These are phyloP conservation scores for Canna indica DNA, from an alignment of 176 grass and related monocot genomes.

Conservation along the genomic window DNA sequence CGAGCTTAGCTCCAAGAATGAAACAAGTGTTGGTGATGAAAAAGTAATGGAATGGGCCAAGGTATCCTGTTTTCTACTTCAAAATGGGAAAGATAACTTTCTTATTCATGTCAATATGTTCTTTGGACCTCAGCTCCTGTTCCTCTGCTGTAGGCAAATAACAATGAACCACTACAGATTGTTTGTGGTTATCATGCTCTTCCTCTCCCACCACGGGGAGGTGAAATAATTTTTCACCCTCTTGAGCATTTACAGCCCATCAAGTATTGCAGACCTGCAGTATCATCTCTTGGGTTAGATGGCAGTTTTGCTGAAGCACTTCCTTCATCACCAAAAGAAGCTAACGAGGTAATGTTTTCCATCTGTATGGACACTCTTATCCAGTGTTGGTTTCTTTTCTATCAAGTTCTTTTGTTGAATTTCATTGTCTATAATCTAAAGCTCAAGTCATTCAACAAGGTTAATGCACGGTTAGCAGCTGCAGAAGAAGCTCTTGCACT, in stretches of 20 bases:
- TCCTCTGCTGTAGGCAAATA: conserved; percentile 56
- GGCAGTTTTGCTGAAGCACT: conserved; percentile 25
- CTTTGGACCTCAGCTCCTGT: conserved; percentile 7
- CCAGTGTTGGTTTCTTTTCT: conserved; percentile 12
- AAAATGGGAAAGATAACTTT: not conserved
- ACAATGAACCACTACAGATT: conserved; percentile 89
- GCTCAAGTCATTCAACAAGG: conserved; percentile 33
- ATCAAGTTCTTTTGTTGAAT: conserved; percentile 2
- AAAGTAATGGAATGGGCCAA: conserved; percentile 97
- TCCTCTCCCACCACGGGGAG: conserved; percentile 61
- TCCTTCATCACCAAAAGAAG: conserved; percentile 31
- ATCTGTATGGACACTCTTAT: not conserved
- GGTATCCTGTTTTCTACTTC: conserved; percentile 37
- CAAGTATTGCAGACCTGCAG: conserved; percentile 56
- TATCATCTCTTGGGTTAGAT: conserved; percentile 52
- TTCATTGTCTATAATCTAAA: conserved; percentile 16
- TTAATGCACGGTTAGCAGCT: conserved; percentile 54
- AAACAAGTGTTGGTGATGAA: conserved; percentile 67
- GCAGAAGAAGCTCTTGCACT: conserved; percentile 89
- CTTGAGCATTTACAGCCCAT: conserved; percentile 82
- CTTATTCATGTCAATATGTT: conserved; percentile 10
- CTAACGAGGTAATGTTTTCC: conserved; percentile 45
- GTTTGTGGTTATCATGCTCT: conserved; percentile 93
- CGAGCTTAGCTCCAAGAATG: conserved; percentile 44
- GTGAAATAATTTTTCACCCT: conserved; percentile 78